A percentile compares a stretch with the other conserved stretches of the same genome.
Evolutionary conservation across 1,139 yeast genomes (phyloP).

Genomic region (Lodderomyces margitis): DNA sequence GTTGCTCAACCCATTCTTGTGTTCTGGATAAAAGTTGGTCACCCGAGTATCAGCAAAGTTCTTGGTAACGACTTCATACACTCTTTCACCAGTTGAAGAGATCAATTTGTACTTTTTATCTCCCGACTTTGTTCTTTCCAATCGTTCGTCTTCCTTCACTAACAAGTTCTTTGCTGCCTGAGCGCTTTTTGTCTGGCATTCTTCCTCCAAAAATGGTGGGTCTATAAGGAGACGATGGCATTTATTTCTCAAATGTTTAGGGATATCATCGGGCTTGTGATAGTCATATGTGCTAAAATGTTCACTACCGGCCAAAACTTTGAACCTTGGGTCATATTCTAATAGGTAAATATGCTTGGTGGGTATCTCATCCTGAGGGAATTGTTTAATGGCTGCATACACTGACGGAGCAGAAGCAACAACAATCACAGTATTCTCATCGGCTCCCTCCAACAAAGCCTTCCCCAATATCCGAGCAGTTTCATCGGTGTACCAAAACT

Average conservation of each 20-base stretch:
- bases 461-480: constrained; percentile 69
- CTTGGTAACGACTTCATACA: constrained; percentile 55
- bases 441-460: constrained; percentile 75
- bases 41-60: constrained; percentile 63
- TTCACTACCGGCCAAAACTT: constrained; percentile 63
- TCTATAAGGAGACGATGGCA: constrained; percentile 79
- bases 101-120: constrained; percentile 51
- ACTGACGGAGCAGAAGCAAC: constrained; percentile 91
- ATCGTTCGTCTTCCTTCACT: constrained; percentile 32
- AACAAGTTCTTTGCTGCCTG: constrained; percentile 64
- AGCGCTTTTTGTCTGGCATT: constrained; percentile 77
- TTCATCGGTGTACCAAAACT: constrained; percentile 79
- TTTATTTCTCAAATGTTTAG: constrained; percentile 55
- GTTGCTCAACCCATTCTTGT: constrained; percentile 80
- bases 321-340: constrained; percentile 77
- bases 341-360: constrained; percentile 69
- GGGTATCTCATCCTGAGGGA: constrained; percentile 52
- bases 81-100: constrained; percentile 87
- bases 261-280: constrained; percentile 62
- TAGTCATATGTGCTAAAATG: constrained; percentile 76
- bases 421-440: constrained; percentile 63
- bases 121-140: constrained; percentile 35
- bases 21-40: constrained; percentile 75
- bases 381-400: constrained; percentile 72
- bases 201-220: constrained; percentile 82